These are phyloP conservation scores for Gossypium mustelinum DNA, from an alignment of 345 rosid species.

Conservation along the genomic window DNA sequence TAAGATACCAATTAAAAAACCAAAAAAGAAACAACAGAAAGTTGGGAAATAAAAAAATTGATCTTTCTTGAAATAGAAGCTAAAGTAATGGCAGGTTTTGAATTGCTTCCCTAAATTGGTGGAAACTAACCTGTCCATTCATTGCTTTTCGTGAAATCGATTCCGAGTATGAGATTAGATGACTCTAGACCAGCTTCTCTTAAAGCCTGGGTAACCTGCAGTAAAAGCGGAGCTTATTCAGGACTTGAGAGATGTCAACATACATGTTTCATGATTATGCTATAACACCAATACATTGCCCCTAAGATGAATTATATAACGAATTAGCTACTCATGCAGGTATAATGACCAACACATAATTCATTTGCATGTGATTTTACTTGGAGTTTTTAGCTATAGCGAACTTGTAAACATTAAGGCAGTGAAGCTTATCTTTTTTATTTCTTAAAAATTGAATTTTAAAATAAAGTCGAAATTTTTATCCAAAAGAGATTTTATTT, in stretches of 20 bases:
- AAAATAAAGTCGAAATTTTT: too few relatives aligned
- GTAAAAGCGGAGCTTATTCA: neutral
- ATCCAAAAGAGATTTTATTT: too few relatives aligned
- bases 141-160: slow-evolving; percentile 92
- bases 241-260: neutral
- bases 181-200: slow-evolving; percentile 80
- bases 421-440: too few relatives aligned
- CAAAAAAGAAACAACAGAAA: neutral
- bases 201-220: slow-evolving; percentile 59
- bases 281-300: too few relatives aligned
- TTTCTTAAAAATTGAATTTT: too few relatives aligned
- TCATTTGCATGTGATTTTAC: too few relatives aligned
- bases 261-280: neutral
- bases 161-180: slow-evolving; percentile 77
- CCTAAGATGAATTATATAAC: too few relatives aligned
- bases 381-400: too few relatives aligned
- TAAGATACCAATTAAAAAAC: neutral
- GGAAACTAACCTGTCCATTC: slow-evolving; percentile 68
- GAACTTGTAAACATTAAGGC: too few relatives aligned
- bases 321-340: too few relatives aligned
- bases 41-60: neutral
- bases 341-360: too few relatives aligned
- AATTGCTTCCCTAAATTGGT: neutral
- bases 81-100: neutral
- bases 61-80: neutral